phyloP scores from a whole-genome alignment of 805 yeast genomes.

The Barnettozyma salicaria region DNA sequence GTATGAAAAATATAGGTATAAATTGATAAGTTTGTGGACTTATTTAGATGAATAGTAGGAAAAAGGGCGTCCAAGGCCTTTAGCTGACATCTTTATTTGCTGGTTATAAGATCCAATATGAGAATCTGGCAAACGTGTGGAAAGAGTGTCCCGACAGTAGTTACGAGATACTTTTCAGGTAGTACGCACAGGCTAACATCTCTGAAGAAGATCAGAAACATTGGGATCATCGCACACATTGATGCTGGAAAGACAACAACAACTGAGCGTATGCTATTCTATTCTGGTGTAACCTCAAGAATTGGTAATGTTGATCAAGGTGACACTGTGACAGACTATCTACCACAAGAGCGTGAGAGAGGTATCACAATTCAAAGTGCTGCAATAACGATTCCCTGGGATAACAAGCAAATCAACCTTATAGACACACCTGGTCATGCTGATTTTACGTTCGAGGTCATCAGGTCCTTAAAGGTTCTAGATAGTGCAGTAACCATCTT shows the following conservation, averaged over 20 bases:
- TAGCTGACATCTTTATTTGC: too few species aligned
- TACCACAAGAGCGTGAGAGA: slow-evolving; percentile 83
- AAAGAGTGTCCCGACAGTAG: neutral
- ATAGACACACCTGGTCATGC: slow-evolving; percentile 99
- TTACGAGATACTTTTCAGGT: neutral
- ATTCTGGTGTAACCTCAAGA: slow-evolving; percentile 69
- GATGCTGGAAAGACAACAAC: slow-evolving; percentile 99
- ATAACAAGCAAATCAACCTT: slow-evolving; percentile 64
- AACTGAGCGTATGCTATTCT: slow-evolving; percentile 91
- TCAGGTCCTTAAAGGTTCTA: slow-evolving; percentile 77
- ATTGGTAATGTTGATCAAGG: slow-evolving; percentile 96
- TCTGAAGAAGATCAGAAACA: slow-evolving; percentile 53
- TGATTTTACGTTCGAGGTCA: slow-evolving; percentile 93
- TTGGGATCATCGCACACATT: slow-evolving; percentile 97
- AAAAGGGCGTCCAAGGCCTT: too few species aligned
- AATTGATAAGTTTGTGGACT: too few species aligned
- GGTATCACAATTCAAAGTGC: slow-evolving; percentile 98
- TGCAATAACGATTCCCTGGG: slow-evolving; percentile 90
- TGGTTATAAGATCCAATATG: too few species aligned
- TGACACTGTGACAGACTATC: slow-evolving; percentile 89
- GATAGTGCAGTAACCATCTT: slow-evolving; percentile 92
- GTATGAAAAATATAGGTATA: too few species aligned
- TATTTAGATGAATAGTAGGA: neutral
- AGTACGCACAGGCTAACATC: neutral
- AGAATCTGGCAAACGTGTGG: too few species aligned